Percentiles rank a stretch among this genome's conserved stretches.
Evolutionary conservation across 371 early-diverging fungal genomes (phyloP).

Genomic region (Apophysomyces variabilis): DNA sequence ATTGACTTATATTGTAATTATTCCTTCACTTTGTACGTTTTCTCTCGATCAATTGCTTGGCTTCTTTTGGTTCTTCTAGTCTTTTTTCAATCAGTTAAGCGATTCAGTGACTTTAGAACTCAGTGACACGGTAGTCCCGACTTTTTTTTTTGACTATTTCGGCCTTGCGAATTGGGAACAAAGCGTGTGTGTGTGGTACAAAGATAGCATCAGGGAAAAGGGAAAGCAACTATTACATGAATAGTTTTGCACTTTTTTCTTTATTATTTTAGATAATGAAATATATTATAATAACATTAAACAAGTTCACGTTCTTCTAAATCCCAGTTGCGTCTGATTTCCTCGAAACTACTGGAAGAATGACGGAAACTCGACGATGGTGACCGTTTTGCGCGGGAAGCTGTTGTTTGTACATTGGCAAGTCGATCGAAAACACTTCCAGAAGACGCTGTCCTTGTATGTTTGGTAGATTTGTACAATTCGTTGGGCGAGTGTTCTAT

Average conservation of each 20-base stretch:
- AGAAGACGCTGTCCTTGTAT: conserved; percentile 4
- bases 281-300: conserved; percentile 1
- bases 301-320: conserved; percentile 8
- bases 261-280: neutral
- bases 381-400: conserved; percentile 48
- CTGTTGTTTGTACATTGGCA: conserved; percentile 45
- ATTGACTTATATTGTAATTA: too few relatives aligned
- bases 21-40: too few relatives aligned
- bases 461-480: conserved; percentile 25
- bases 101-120: neutral
- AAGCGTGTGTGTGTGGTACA: too few relatives aligned
- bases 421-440: conserved; percentile 45
- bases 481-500: conserved; percentile 19
- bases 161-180: neutral
- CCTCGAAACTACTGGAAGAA: conserved; percentile 13
- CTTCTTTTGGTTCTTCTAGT: too few relatives aligned
- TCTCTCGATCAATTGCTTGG: too few relatives aligned
- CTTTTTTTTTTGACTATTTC: neutral
- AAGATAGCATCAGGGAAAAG: too few relatives aligned
- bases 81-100: too few relatives aligned
- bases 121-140: conserved; percentile 11
- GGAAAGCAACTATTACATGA: too few relatives aligned
- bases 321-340: conserved; percentile 11
- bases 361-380: conserved; percentile 7
- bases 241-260: neutral